A percentile compares a stretch with the other conserved stretches of the same genome.
These are phyloP conservation scores for Zygoascus flipseniorum DNA, from an alignment of 805 yeast genomes.

Conservation along the genomic window DNA sequence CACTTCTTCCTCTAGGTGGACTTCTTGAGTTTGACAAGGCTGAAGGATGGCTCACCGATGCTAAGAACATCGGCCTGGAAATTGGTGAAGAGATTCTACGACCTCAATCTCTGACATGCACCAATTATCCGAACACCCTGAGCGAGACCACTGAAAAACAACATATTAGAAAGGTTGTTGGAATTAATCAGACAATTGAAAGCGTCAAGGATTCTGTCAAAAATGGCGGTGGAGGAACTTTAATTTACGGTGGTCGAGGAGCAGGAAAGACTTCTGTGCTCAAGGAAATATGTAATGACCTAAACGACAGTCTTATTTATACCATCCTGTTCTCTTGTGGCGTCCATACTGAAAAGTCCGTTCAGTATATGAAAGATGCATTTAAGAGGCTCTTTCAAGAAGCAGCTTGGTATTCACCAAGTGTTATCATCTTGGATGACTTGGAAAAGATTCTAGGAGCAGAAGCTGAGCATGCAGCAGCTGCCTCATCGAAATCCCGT, in stretches of 20 bases:
- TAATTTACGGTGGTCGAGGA: conserved; percentile 69
- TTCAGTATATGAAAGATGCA: conserved; percentile 38
- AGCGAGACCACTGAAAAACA: background rate
- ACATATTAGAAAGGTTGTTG: conserved; percentile 37
- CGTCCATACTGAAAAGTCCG: conserved; percentile 42
- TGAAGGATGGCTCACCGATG: conserved; percentile 34
- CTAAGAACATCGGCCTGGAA: conserved; percentile 6
- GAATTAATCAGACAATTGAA: conserved; percentile 41
- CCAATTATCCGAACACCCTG: conserved; percentile 3
- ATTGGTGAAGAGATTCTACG: conserved; percentile 28
- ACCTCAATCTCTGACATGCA: conserved; percentile 29
- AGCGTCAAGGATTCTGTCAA: conserved; percentile 34
- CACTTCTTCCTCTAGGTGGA: conserved; percentile 51
- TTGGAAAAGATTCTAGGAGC: conserved; percentile 65
- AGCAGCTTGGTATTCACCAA: conserved; percentile 71
- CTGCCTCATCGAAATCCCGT: conserved; percentile 40
- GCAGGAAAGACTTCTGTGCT: conserved; percentile 67
- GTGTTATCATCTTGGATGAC: conserved; percentile 68
- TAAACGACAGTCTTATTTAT: conserved; percentile 36
- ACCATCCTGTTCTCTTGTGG: conserved; percentile 48
- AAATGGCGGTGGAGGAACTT: conserved; percentile 44
- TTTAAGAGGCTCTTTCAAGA: conserved; percentile 38
- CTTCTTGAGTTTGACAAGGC: conserved; percentile 40
- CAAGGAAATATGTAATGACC: conserved; percentile 31
- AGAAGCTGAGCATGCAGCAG: conserved; percentile 51